These are phyloP conservation scores for Metschnikowia matae DNA, from an alignment of 805 yeast species.

Conservation along the genomic window DNA sequence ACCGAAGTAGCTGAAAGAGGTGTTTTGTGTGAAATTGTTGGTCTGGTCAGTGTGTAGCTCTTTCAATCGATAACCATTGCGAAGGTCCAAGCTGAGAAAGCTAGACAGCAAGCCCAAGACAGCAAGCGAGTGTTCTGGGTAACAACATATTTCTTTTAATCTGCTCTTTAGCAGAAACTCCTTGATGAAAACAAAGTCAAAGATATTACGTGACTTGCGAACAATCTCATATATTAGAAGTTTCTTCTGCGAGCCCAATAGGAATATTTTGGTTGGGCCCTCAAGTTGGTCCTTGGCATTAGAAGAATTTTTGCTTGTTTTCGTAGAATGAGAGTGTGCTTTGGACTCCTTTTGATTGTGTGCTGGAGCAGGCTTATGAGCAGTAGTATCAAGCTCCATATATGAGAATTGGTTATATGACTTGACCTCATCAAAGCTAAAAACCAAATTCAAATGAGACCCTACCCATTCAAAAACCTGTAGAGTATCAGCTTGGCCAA, in stretches of 20 bases:
- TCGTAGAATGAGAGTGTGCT: background rate
- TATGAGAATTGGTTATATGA: constrained; percentile 15
- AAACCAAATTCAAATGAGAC: constrained; percentile 29
- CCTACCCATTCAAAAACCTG: constrained; percentile 30
- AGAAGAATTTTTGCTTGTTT: background rate
- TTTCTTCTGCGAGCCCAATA: constrained; percentile 29
- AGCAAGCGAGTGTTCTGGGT: constrained; percentile 7
- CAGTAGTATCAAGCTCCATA: constrained; percentile 8
- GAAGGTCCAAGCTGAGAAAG: constrained; percentile 25
- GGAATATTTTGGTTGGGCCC: constrained; percentile 16
- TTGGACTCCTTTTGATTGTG: background rate
- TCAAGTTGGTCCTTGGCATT: background rate
- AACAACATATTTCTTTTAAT: constrained; percentile 20
- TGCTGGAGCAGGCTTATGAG: constrained; percentile 4
- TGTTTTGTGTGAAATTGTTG: constrained; percentile 19
- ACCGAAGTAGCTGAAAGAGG: constrained; percentile 40
- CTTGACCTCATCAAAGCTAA: constrained; percentile 25
- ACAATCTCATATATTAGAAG: constrained; percentile 24
- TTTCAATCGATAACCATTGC: constrained; percentile 12
- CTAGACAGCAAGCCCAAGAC: constrained; percentile 23
- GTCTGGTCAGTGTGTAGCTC: constrained; percentile 19
- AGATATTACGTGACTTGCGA: constrained; percentile 29
- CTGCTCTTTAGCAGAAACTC: constrained; percentile 31
- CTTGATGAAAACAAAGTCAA: constrained; percentile 22
- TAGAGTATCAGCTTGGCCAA: constrained; percentile 23